phyloP scores from a whole-genome alignment of 495 filamentous ascomycete genomes.

The Neurospora terricola region DNA sequence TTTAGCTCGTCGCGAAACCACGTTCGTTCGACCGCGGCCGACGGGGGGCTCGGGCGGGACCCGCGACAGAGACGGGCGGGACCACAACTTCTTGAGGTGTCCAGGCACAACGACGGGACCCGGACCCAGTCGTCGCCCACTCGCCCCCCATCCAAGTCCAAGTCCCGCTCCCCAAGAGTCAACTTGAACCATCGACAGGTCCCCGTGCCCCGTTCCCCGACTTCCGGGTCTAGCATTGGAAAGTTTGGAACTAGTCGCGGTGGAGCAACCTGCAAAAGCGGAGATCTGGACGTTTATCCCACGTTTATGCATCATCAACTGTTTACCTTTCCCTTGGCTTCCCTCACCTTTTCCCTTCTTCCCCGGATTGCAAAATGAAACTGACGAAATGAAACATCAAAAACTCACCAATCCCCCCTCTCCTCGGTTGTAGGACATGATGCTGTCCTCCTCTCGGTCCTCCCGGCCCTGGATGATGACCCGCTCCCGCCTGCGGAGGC shows the following conservation, averaged over 20 bases:
- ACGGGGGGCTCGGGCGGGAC: neutral
- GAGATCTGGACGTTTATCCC: slow-evolving; percentile 4
- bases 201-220: neutral
- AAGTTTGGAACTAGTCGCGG: neutral
- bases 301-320: neutral
- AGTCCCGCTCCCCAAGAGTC: neutral
- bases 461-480: slow-evolving; percentile 10
- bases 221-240: neutral
- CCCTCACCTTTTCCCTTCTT: too few relatives aligned
- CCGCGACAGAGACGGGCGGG: neutral
- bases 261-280: slow-evolving; percentile 8
- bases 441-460: slow-evolving; percentile 4
- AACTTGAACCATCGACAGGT: neutral
- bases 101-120: neutral
- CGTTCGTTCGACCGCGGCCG: neutral
- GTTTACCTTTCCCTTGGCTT: neutral
- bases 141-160: neutral
- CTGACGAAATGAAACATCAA: too few relatives aligned
- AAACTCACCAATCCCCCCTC: slow-evolving; percentile 40
- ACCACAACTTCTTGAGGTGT: neutral
- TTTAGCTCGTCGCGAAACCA: neutral
- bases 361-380: too few relatives aligned
- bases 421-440: slow-evolving; percentile 30
- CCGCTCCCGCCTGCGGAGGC: slow-evolving; percentile 16
- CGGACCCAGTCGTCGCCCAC: neutral